phyloP scores from a whole-genome alignment of 805 yeast species.

The Sugiyamaella lignohabitans region DNA sequence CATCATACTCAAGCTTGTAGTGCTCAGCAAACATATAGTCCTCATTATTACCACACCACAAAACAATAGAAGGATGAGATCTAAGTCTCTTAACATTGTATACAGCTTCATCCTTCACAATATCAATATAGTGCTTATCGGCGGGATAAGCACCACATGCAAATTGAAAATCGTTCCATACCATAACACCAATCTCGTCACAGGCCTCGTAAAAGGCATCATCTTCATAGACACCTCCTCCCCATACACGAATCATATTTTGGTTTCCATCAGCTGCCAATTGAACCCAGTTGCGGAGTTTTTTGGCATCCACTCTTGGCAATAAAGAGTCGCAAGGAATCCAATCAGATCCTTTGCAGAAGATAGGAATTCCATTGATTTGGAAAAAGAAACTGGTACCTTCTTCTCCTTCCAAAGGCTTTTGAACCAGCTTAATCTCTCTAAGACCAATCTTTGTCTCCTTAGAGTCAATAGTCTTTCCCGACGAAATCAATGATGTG shows the following conservation, averaged over 20 bases:
- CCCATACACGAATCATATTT: slow-evolving; percentile 44
- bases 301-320: slow-evolving; percentile 30
- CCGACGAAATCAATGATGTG: not conserved
- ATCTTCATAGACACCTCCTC: slow-evolving; percentile 41
- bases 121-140: slow-evolving; percentile 31
- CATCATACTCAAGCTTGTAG: slow-evolving; percentile 13
- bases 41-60: slow-evolving; percentile 42
- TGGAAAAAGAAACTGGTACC: slow-evolving; percentile 39
- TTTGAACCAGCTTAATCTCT: slow-evolving; percentile 38
- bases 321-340: slow-evolving; percentile 41
- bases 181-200: slow-evolving; percentile 38
- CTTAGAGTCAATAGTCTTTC: not conserved
- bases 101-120: slow-evolving; percentile 34
- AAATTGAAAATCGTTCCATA: slow-evolving; percentile 53
- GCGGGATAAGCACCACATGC: slow-evolving; percentile 50
- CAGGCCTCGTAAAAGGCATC: slow-evolving; percentile 39
- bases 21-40: slow-evolving; percentile 41
- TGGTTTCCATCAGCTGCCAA: slow-evolving; percentile 36
- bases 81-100: slow-evolving; percentile 38
- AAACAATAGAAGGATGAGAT: slow-evolving; percentile 35
- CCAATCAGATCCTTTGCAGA: slow-evolving; percentile 41
- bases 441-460: slow-evolving; percentile 35
- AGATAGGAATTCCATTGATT: slow-evolving; percentile 36
- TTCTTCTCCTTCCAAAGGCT: slow-evolving; percentile 24
- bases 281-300: slow-evolving; percentile 33